Evolutionary conservation across 2,329 filamentous ascomycete genomes (phyloP), one percentile per base, ranked within the genome.

Genomic region (Pseudohalonectria lignicola): DNA sequence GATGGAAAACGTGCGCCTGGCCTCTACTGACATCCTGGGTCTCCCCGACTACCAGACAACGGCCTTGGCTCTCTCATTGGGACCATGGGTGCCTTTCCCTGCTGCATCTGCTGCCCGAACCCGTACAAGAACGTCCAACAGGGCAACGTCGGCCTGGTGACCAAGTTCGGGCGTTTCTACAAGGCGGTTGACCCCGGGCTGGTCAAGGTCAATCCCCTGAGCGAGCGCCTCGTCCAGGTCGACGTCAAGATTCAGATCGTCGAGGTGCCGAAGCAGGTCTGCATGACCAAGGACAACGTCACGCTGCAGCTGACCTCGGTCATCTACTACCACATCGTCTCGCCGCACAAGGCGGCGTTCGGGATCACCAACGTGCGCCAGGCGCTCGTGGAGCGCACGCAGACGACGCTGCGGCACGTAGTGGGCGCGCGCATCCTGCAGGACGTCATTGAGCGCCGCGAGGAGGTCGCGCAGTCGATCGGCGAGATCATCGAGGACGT

Each of bases 241-340:
- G 92, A 98, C 60, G 92, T 98, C 66, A 98, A 96, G 78, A 95
- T 96, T 51, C 92, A 98, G 66, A 95, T 94, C 47, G 86, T 93
- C 59, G 71, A 98, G 69, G 92, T 98, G 18, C 90, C 90, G 15
- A 79, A 88, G 63, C 92, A 98, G 64, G 79, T 90, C 45, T 96
- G 92, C 71, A 98, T 98, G 88, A 98, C 92, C 60, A 96, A 96
- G 68, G 92, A 98, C 71, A 98, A 98, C 53, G 92, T 96, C 46
- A 94, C 85, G 33, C 72, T 98, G 31, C 81, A 88, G 52, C 72
- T 98, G 49, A 96, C 88, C 34, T 94, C 86, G 5, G 92, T 98
- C 57, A 95, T 98, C 65, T 98, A 98, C 74, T 98, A 98, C 69
- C 88, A 94, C 71, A 90, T 98, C 54, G 84, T 82, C 39, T 83